phyloP scores from a whole-genome alignment of 495 filamentous ascomycete genomes.

The Neurospora sp. region DNA sequence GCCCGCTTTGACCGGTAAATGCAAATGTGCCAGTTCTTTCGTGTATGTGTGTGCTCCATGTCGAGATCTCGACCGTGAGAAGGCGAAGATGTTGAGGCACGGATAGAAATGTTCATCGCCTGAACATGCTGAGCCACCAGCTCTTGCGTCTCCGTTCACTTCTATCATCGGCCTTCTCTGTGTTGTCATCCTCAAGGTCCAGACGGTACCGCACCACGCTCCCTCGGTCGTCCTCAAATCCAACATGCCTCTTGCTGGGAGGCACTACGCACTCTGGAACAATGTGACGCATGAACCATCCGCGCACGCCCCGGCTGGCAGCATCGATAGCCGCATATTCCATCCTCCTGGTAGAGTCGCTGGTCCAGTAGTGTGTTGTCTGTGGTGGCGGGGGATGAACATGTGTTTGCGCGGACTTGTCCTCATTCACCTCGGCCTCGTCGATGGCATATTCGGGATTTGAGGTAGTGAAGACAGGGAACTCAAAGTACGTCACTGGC shows the following conservation, averaged over 20 bases:
- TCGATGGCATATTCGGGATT: conserved; percentile 17
- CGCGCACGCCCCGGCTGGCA: conserved; percentile 39
- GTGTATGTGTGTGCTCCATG: background rate
- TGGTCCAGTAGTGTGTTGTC: conserved; percentile 50
- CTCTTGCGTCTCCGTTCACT: conserved; percentile 11
- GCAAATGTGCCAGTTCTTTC: background rate
- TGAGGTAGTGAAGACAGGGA: conserved; percentile 37
- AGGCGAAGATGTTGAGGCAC: background rate
- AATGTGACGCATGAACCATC: conserved; percentile 42
- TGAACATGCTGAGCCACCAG: conserved; percentile 18
- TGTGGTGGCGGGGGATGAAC: conserved; percentile 34
- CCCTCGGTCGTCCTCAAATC: conserved; percentile 43
- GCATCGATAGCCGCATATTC: conserved; percentile 52
- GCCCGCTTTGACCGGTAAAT: background rate
- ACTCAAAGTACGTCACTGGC: conserved; percentile 35
- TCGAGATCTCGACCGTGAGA: background rate
- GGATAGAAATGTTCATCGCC: background rate
- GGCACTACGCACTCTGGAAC: conserved; percentile 47
- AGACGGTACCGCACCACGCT: conserved; percentile 47
- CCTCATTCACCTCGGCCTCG: conserved; percentile 5
- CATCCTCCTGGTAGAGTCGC: conserved; percentile 40
- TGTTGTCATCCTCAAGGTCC: conserved; percentile 28
- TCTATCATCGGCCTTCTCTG: conserved; percentile 5
- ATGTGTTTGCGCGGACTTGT: conserved; percentile 6
- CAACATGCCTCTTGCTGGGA: conserved; percentile 28